Conservation (phyloP, 2,329 filamentous ascomycete genomes). For the Curvularia sp. region DNA sequence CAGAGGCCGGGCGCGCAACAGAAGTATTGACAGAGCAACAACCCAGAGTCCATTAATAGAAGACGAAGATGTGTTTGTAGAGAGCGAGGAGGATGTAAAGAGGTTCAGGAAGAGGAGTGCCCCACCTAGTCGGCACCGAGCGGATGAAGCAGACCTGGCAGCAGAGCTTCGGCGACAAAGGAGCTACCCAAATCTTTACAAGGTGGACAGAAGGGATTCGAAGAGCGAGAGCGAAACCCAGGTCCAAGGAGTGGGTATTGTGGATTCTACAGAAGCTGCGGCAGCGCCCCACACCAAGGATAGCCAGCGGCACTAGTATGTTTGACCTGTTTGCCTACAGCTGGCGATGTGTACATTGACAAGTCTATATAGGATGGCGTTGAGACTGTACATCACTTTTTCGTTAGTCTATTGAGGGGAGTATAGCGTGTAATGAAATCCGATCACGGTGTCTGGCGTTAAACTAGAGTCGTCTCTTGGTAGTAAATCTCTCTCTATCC, state of each 20-base stretch:
- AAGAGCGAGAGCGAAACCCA: conserved; percentile 14
- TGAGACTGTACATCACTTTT: neutral
- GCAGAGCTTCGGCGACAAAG: conserved; percentile 47
- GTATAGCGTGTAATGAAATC: neutral
- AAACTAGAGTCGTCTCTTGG: neutral
- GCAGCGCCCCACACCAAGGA: neutral
- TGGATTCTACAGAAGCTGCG: conserved; percentile 1
- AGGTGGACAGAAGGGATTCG: conserved; percentile 28
- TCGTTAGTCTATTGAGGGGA: neutral
- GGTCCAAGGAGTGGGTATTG: neutral
- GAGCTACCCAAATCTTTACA: conserved; percentile 48
- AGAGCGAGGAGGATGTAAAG: conserved; percentile 37
- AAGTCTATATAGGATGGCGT: neutral
- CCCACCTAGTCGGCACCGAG: conserved; percentile 45
- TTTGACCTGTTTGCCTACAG: conserved; percentile 3
- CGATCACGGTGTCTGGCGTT: neutral
- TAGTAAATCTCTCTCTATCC: neutral
- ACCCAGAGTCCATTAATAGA: conserved; percentile 37
- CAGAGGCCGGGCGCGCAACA: conserved; percentile 41
- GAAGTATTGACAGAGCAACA: conserved; percentile 31
- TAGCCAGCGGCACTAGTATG: conserved; percentile 2
- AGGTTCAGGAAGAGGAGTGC: conserved; percentile 43
- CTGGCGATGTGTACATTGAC: neutral
- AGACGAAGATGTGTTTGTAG: conserved; percentile 29
- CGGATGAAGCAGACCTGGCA: conserved; percentile 26